phyloP scores from a whole-genome alignment of 257 asterid species.

The Solanum medicagineum region DNA sequence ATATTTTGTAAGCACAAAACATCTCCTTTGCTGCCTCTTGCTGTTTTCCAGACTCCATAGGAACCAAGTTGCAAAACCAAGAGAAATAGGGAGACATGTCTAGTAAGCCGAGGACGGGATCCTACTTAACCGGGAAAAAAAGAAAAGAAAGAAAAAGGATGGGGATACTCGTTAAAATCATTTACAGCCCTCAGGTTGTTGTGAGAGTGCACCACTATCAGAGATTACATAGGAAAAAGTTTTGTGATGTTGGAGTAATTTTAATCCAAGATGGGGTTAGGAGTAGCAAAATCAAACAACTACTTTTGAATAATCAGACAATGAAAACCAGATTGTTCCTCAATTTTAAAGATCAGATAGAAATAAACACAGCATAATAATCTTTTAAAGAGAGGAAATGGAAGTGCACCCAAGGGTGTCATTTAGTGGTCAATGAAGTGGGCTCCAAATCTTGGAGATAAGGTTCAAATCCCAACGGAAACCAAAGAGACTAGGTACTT shows the following conservation, averaged over 20 bases:
- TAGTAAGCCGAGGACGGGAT: background rate
- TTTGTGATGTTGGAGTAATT: background rate
- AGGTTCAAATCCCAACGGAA: background rate
- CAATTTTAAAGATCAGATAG: background rate
- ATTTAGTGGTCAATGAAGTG: background rate
- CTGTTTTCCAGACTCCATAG: background rate
- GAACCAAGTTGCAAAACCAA: background rate
- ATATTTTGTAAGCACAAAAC: background rate
- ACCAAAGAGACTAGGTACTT: background rate
- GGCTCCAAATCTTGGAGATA: background rate
- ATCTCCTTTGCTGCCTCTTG: background rate
- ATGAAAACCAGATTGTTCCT: background rate
- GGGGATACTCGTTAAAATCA: background rate
- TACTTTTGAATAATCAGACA: background rate
- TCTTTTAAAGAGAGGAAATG: background rate
- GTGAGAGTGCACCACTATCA: background rate
- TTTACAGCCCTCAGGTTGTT: background rate
- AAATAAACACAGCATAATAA: background rate
- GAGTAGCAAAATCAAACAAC: background rate
- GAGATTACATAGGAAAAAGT: background rate
- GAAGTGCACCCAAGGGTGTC: background rate
- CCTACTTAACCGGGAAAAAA: background rate
- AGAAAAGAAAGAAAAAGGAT: background rate
- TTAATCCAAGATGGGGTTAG: background rate
- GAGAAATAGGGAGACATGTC: background rate